These are phyloP conservation scores for Aspergillus alliaceus DNA, from an alignment of 2,329 filamentous ascomycete species.

Conservation along the genomic window DNA sequence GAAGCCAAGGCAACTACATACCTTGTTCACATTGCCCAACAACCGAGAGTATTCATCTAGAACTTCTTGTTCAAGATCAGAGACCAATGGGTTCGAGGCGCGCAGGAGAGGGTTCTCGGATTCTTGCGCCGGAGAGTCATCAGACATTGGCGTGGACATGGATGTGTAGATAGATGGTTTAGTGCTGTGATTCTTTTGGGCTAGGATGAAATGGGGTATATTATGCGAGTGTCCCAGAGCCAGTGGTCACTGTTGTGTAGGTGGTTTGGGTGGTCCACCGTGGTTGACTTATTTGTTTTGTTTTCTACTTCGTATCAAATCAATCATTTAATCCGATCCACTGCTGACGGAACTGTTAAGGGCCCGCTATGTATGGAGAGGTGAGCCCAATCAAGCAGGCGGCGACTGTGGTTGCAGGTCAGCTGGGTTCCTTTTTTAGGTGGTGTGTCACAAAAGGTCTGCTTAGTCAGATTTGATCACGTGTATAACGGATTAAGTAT, in stretches of 20 bases:
- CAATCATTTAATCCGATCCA: too few relatives aligned
- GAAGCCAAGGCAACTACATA: conserved; percentile 35
- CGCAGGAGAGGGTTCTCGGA: conserved; percentile 38
- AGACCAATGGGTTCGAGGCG: conserved; percentile 49
- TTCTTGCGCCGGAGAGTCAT: conserved; percentile 4
- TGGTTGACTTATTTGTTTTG: background rate
- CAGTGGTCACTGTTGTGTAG: background rate
- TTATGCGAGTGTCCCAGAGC: background rate
- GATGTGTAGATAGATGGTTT: background rate
- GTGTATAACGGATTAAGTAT: too few relatives aligned
- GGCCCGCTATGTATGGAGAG: too few relatives aligned
- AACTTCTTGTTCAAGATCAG: conserved; percentile 87
- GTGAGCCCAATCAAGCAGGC: background rate
- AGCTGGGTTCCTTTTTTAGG: too few relatives aligned
- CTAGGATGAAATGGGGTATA: background rate
- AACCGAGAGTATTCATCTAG: conserved; percentile 89
- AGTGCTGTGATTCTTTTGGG: background rate
- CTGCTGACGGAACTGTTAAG: too few relatives aligned
- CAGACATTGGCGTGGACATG: background rate
- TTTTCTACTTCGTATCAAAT: too few relatives aligned
- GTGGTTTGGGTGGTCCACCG: background rate
- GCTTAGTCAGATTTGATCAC: too few relatives aligned
- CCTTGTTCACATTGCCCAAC: conserved; percentile 87
- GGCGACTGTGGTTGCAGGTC: too few relatives aligned
- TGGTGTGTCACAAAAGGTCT: too few relatives aligned